Evolutionary conservation across 2,329 filamentous ascomycete species (phyloP).

Genomic region (Cytospora mali): DNA sequence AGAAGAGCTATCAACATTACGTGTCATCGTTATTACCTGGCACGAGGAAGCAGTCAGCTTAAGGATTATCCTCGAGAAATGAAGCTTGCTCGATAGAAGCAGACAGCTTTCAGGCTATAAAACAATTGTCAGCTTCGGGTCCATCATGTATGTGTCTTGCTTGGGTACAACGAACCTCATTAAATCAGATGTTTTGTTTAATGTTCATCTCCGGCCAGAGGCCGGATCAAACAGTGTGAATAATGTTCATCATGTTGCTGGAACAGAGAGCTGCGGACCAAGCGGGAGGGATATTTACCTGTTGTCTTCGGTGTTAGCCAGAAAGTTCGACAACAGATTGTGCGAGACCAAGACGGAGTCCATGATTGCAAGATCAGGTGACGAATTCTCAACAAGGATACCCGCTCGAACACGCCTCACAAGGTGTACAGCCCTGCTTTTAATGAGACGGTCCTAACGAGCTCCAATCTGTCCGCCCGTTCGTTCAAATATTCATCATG

Average conservation of each 20-base stretch:
- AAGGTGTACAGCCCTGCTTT: slow-evolving; percentile 65
- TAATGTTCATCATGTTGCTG: slow-evolving; percentile 55
- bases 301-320: slow-evolving; percentile 23
- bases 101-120: slow-evolving; percentile 28
- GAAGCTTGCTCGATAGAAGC: slow-evolving; percentile 13
- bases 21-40: slow-evolving; percentile 20
- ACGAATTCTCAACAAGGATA: slow-evolving; percentile 68
- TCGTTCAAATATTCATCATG: slow-evolving; percentile 70
- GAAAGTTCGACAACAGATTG: slow-evolving; percentile 29
- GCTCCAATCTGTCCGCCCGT: slow-evolving; percentile 70
- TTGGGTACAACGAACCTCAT: slow-evolving; percentile 43
- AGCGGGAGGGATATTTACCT: slow-evolving; percentile 30
- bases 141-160: neutral
- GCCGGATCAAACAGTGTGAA: slow-evolving; percentile 63
- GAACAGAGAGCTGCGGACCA: slow-evolving; percentile 25
- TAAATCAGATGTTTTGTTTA: slow-evolving; percentile 56
- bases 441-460: slow-evolving; percentile 45
- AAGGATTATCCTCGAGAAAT: neutral
- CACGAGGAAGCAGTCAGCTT: slow-evolving; percentile 18
- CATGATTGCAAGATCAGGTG: slow-evolving; percentile 54
- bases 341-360: slow-evolving; percentile 22
- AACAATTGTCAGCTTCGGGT: slow-evolving; percentile 13
- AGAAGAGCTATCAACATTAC: neutral
- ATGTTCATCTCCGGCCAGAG: slow-evolving; percentile 55
- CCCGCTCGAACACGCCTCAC: slow-evolving; percentile 52